Conservation (phyloP, 2,329 filamentous ascomycete species). For the Sclerotinia spermophila region DNA sequence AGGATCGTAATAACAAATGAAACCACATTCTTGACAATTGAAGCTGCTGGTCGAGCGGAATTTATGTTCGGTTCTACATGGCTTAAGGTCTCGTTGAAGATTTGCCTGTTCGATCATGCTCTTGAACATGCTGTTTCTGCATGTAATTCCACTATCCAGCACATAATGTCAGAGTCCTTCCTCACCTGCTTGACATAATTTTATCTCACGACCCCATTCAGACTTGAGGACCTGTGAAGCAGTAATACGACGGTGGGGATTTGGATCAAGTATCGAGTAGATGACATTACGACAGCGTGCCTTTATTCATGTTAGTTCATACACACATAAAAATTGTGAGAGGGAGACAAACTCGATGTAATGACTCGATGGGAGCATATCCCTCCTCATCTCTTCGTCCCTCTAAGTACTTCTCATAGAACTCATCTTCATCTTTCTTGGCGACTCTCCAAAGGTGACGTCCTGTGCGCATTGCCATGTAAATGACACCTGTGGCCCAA, state of each 20-base stretch:
- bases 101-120: slow-evolving; percentile 20
- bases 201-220: slow-evolving; percentile 97
- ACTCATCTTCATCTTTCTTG: slow-evolving; percentile 95
- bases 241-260: slow-evolving; percentile 85
- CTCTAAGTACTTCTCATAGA: slow-evolving; percentile 90
- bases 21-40: slow-evolving; percentile 17
- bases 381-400: slow-evolving; percentile 92
- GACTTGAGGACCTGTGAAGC: slow-evolving; percentile 96
- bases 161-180: slow-evolving; percentile 70
- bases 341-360: slow-evolving; percentile 68
- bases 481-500: slow-evolving; percentile 98
- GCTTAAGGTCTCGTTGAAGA: slow-evolving; percentile 13
- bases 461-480: slow-evolving; percentile 99
- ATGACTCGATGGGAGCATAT: slow-evolving; percentile 91
- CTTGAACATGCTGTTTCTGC: slow-evolving; percentile 18
- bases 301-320: slow-evolving; percentile 45
- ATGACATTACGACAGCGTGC: slow-evolving; percentile 97
- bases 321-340: slow-evolving; percentile 10
- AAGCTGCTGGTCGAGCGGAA: slow-evolving; percentile 17
- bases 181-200: slow-evolving; percentile 92
- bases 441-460: slow-evolving; percentile 96
- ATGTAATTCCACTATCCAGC: slow-evolving; percentile 24
- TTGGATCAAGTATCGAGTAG: slow-evolving; percentile 96
- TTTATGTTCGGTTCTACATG: slow-evolving; percentile 17
- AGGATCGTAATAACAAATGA: slow-evolving; percentile 19